Percentiles rank a stretch among this genome's conserved stretches.
Evolutionary conservation across 148 eudicot genomes (phyloP).

Genomic region (Bassia scoparia): DNA sequence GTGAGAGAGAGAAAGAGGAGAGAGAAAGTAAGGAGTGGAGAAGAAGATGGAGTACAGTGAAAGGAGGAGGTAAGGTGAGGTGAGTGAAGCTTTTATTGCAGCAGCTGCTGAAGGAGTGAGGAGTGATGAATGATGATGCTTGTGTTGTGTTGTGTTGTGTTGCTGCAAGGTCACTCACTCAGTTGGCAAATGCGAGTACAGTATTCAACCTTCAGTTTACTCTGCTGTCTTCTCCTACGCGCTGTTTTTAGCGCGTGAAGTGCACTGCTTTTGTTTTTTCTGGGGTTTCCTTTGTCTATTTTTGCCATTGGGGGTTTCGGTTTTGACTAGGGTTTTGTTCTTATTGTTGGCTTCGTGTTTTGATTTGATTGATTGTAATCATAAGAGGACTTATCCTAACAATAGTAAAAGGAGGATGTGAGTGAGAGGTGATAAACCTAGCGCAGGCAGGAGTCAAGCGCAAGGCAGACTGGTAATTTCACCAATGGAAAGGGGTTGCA

Average conservation of each 20-base stretch:
- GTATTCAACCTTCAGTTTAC: background rate
- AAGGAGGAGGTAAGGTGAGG: slow-evolving; percentile 15
- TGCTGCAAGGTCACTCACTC: slow-evolving; percentile 3
- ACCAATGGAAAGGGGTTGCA: too few species aligned
- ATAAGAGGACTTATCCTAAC: too few species aligned
- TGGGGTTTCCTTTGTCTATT: too few species aligned
- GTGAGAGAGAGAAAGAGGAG: background rate
- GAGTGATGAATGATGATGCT: too few species aligned
- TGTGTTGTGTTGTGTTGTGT: too few species aligned
- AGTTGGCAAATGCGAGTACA: background rate
- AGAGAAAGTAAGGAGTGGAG: slow-evolving; percentile 10
- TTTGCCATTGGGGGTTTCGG: slow-evolving; percentile 4
- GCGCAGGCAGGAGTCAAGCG: too few species aligned
- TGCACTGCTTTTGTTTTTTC: background rate
- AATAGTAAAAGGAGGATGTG: too few species aligned
- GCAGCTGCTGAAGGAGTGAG: background rate
- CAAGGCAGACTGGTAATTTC: too few species aligned
- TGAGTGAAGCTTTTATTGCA: slow-evolving; percentile 11
- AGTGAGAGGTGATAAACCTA: too few species aligned
- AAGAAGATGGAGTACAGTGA: background rate
- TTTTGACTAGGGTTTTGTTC: background rate
- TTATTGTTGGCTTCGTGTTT: too few species aligned
- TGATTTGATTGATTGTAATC: too few species aligned
- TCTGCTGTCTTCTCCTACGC: background rate
- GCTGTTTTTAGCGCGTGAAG: background rate